Percentiles rank a stretch among this genome's conserved stretches.
These are phyloP conservation scores for Alternaria hordeiaustralica DNA, from an alignment of 2,329 filamentous ascomycete genomes.

Conservation along the genomic window DNA sequence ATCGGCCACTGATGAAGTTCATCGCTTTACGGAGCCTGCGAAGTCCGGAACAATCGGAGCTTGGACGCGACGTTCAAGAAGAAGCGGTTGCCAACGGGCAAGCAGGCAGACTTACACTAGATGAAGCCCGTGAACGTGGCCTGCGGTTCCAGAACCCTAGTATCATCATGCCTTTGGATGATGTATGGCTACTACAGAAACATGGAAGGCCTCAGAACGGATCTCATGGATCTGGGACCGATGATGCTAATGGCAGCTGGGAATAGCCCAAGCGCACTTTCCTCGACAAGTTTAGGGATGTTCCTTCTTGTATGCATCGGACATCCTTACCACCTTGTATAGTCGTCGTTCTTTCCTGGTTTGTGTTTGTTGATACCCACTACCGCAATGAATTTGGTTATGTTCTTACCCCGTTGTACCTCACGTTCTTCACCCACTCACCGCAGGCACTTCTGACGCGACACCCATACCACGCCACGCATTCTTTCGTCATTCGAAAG, in stretches of 20 bases:
- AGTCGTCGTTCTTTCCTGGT: neutral
- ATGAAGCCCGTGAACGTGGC: conserved; percentile 74
- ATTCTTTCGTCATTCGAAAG: neutral
- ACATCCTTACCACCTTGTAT: conserved; percentile 12
- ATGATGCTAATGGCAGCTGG: conserved; percentile 25
- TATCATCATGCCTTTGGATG: conserved; percentile 71
- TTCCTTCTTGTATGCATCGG: conserved; percentile 23
- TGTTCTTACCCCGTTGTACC: neutral
- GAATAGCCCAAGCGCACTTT: conserved; percentile 2
- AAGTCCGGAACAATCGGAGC: conserved; percentile 62
- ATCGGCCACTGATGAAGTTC: conserved; percentile 87
- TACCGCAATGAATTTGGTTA: conserved; percentile 3
- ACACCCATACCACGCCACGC: neutral
- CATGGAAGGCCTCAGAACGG: conserved; percentile 28
- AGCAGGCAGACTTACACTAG: conserved; percentile 65
- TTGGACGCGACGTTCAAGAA: conserved; percentile 55
- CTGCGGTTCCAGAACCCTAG: conserved; percentile 78
- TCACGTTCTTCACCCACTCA: neutral
- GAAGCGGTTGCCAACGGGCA: conserved; percentile 27
- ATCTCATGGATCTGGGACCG: conserved; percentile 28
- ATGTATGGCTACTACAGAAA: conserved; percentile 67
- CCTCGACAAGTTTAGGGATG: conserved; percentile 8
- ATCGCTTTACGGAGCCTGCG: conserved; percentile 89
- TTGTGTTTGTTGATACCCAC: conserved; percentile 18
- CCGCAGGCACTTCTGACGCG: neutral